A percentile compares a stretch with the other conserved stretches of the same genome.
These are phyloP conservation scores for Tylopilus balloui DNA, from an alignment of 768 basidiomycete species.

Conservation along the genomic window DNA sequence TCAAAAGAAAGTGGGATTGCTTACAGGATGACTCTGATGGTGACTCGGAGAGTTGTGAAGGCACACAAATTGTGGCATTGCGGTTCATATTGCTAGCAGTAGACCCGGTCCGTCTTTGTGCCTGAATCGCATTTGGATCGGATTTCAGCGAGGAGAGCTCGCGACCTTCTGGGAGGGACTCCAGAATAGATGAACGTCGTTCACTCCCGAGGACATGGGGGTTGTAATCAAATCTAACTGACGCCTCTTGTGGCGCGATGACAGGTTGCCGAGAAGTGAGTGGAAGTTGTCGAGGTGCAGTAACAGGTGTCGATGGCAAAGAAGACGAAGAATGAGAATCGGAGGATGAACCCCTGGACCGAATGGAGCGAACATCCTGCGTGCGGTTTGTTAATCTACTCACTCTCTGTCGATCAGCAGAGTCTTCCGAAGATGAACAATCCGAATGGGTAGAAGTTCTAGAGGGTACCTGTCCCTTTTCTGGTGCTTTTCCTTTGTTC, in stretches of 20 bases:
- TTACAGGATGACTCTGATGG: conserved; percentile 15
- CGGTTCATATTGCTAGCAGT: conserved; percentile 14
- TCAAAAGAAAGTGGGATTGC: not conserved
- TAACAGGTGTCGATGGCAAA: conserved; percentile 21
- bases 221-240: conserved; percentile 27
- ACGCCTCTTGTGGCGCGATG: conserved; percentile 22
- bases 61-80: conserved; percentile 17
- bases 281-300: conserved; percentile 14
- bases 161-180: conserved; percentile 49
- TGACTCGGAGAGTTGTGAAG: conserved; percentile 4
- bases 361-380: conserved; percentile 3
- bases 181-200: conserved; percentile 29
- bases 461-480: not conserved
- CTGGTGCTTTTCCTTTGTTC: conserved; percentile 14
- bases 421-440: conserved; percentile 26
- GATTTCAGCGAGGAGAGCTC: conserved; percentile 33
- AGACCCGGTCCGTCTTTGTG: conserved; percentile 19
- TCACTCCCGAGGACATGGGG: conserved; percentile 20
- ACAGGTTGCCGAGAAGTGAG: conserved; percentile 17
- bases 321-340: conserved; percentile 27
- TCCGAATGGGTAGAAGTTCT: conserved; percentile 15
- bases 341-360: conserved; percentile 24
- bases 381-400: conserved; percentile 6
- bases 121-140: not conserved
- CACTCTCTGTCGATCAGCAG: conserved; percentile 1